These are phyloP conservation scores for Naegleria fowleri DNA, from an alignment of 208 protist species.

Conservation along the genomic window DNA sequence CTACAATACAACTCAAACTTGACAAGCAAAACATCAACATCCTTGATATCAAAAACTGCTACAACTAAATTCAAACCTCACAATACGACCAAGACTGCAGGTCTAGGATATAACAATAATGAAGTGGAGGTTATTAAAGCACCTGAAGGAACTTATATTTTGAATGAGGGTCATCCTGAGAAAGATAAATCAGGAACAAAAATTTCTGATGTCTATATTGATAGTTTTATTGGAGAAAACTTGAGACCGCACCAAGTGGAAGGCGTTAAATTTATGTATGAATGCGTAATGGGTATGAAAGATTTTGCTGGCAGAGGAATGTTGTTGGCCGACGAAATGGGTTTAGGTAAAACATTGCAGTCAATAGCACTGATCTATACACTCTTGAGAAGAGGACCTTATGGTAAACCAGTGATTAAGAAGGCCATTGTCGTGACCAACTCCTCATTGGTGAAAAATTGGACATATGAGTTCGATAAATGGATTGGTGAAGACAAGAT, in stretches of 20 bases:
- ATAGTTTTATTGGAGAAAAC: constrained; percentile 20
- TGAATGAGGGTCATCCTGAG: constrained; percentile 12
- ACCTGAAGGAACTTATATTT: neutral
- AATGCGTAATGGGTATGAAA: constrained; percentile 71
- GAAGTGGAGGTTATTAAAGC: neutral
- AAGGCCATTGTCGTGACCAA: constrained; percentile 32
- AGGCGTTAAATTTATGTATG: constrained; percentile 81
- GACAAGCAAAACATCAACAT: neutral
- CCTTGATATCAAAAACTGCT: neutral
- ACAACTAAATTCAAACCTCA: neutral
- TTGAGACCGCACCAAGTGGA: constrained; percentile 74
- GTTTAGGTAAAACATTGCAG: constrained; percentile 63
- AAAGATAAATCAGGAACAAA: neutral
- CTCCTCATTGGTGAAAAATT: constrained; percentile 35
- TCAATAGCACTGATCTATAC: constrained; percentile 39
- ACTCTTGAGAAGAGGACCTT: neutral
- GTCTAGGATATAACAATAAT: neutral
- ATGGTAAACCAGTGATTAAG: neutral
- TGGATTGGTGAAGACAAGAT: constrained; percentile 28
- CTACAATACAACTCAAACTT: neutral
- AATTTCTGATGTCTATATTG: constrained; percentile 29
- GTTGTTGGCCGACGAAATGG: constrained; percentile 59
- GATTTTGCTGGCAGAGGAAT: constrained; percentile 53
- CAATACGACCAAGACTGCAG: neutral
- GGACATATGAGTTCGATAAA: constrained; percentile 31